These are phyloP conservation scores for Colletotrichum orchidophilum DNA, from an alignment of 2,329 filamentous ascomycete genomes.

Conservation along the genomic window DNA sequence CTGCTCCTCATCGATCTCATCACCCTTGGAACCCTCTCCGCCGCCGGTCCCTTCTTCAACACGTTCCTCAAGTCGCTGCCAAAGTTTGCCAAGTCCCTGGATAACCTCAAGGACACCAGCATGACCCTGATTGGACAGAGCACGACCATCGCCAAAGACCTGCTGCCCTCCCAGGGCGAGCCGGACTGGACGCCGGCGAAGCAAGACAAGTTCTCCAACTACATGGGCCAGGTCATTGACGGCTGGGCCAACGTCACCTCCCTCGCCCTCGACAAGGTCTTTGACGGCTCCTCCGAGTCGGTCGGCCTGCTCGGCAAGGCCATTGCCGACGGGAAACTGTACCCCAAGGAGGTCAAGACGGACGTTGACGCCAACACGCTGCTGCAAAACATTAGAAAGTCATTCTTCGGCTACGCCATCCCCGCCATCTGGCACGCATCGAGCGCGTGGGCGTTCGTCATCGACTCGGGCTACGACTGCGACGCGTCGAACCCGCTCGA, in stretches of 20 bases:
- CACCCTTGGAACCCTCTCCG: conserved; percentile 39
- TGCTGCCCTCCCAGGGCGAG: conserved; percentile 22
- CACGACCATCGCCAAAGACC: conserved; percentile 41
- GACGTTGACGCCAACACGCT: background rate
- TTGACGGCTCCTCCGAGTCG: conserved; percentile 37
- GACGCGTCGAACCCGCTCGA: conserved; percentile 32
- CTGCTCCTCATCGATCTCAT: conserved; percentile 42
- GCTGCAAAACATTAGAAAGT: conserved; percentile 32
- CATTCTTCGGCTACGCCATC: conserved; percentile 44
- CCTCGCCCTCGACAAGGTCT: conserved; percentile 34
- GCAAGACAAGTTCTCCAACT: conserved; percentile 41
- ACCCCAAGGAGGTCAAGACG: conserved; percentile 6
- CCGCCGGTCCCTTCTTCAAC: conserved; percentile 42
- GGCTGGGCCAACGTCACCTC: conserved; percentile 39
- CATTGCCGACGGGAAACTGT: conserved; percentile 42
- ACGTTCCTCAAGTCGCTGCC: conserved; percentile 36
- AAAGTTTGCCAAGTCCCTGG: conserved; percentile 32
- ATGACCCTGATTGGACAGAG: conserved; percentile 39
- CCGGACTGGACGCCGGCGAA: conserved; percentile 38
- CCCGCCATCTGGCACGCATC: conserved; percentile 43
- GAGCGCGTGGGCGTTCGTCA: conserved; percentile 41
- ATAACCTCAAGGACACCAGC: conserved; percentile 41
- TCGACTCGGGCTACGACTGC: conserved; percentile 45
- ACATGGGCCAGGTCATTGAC: conserved; percentile 40
- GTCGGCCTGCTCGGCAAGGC: conserved; percentile 37